Evolutionary conservation across 805 yeast genomes (phyloP), one percentile per base, ranked within the genome.

Genomic region (Clavispora fructus): DNA sequence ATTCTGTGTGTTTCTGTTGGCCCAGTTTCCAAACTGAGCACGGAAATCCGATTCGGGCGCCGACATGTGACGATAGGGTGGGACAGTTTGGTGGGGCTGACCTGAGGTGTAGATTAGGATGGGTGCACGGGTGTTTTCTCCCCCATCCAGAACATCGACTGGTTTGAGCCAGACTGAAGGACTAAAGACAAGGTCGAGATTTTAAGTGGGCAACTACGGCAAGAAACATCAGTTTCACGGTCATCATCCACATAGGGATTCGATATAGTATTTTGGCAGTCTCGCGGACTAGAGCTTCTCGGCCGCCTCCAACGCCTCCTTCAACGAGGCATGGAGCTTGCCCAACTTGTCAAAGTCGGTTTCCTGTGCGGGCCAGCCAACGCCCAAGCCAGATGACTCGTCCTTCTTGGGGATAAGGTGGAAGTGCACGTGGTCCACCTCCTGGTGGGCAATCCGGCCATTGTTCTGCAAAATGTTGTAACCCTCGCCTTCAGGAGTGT

Each of bases 361-460:
- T 46, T 74, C 79, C 57, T 82, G 79, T 16, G 90, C 83, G n/a
- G 98, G 98, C 98, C 99, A 94, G 26, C 94, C 96, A 29, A 92
- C 89, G 31, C 75, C 77, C 52, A 92, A 75, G 1, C 99, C 99
- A 16, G 91, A 73, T 35, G 77, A 75, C 1, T 66, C 71, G 57
- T 82, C 83, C 48, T 77, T 77, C 77, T 92, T 92, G 42, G 99
- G 99, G 62, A 92, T 92, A 65, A 92, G 80, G 65, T 92, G 99
- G 78, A 94, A 87, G 65, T 92, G 99, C 48, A 94, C 97, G 64
- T 92, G 99, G 56, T 87, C 94, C 47, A 94, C 98, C 46, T 78
- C 85, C 71, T 92, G 99, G 63, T 94, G 98, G 11, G 98, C 99
- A 60, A 91, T 83, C 62, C 87, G 71, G 42, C 98, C 98, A 57